phyloP scores from a whole-genome alignment of 1,284 basidiomycete species.

The Melampsora americana region DNA sequence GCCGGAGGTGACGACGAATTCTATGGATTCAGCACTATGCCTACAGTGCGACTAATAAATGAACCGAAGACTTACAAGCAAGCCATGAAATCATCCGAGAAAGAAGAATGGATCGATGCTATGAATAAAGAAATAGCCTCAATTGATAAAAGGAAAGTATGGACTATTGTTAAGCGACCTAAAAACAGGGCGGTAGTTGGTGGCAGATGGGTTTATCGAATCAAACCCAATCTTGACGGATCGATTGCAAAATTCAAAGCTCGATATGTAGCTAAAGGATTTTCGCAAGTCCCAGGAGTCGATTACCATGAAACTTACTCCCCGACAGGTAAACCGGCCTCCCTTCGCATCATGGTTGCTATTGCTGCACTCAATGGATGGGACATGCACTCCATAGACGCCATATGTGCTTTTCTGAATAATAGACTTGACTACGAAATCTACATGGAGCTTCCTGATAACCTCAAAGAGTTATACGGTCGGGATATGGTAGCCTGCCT shows the following conservation, averaged over 20 bases:
- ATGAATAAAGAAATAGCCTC: too few species aligned
- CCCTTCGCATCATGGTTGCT: too few species aligned
- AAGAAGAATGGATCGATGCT: too few species aligned
- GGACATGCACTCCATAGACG: conserved; percentile 26
- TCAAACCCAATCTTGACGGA: conserved; percentile 22
- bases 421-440: conserved; percentile 20
- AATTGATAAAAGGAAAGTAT: too few species aligned
- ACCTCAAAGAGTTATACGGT: background rate
- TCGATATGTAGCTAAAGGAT: conserved; percentile 45
- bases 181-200: background rate
- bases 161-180: too few species aligned
- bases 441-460: background rate
- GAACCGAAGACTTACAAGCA: too few species aligned
- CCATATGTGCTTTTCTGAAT: conserved; percentile 44
- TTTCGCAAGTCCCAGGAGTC: too few species aligned
- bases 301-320: too few species aligned
- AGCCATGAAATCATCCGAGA: too few species aligned
- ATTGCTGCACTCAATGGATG: conserved; percentile 33
- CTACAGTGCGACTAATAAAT: too few species aligned
- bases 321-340: conserved; percentile 36
- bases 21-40: too few species aligned
- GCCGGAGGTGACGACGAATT: background rate
- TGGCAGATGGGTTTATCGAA: conserved; percentile 30
- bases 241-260: conserved; percentile 44
- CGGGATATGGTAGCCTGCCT: background rate